Base-by-base conservation (phyloP, 139 green algal species). In the Chlamydomonas incerta region DNA sequence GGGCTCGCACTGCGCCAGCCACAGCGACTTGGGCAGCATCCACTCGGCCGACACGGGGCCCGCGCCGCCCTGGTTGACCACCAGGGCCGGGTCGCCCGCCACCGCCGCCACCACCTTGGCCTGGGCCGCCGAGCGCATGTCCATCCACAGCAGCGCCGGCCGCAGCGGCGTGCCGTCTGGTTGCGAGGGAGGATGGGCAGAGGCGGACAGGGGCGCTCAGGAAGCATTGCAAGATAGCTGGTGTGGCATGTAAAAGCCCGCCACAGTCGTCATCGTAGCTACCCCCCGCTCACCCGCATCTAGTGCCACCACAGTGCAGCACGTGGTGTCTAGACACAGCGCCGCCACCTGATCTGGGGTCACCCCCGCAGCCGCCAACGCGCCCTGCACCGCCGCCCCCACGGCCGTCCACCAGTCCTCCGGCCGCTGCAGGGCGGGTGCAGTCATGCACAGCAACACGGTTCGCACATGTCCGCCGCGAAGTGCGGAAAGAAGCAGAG, bases 1-100 rank as follows among this genome's bases (percentile, higher is more conserved):
- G 0, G 92, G 94, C 82, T 96, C 93, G 26, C 94, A 87, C 77
- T 94, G 80, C 75, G 92, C 91, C n/a, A 96, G 52, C 94, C 93
- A 97, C 72, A 96, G 74, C 18, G 93, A 89, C 85, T 98, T 98
- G 66, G 93, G 93, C 1, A 98, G 58, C 94, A 98, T 97, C 94
- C 93, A 96, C 87, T 96, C 94, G 0, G 93, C 93, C 15, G 87
- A 94, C 20, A 98, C 95, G 2, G 94, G 94, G 15, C 94, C 93
- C 0, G 6, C 55, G 8, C 95, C 95, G 28, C 83, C 93, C 71
- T 90, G 87, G 88, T 98, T 98, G 14, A 98, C 95, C 71, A 82
- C 34, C 37, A 97, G 82, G 17, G 93, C 92, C 24, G 87, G 63
- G 86, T 97, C 93, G 6, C 81, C 73, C 2, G 74, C 88, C 21